A percentile compares a stretch with the other conserved stretches of the same genome.
Evolutionary conservation across 306 rosid genomes (phyloP).

Genomic region (Herpetospermum pedunculosum): DNA sequence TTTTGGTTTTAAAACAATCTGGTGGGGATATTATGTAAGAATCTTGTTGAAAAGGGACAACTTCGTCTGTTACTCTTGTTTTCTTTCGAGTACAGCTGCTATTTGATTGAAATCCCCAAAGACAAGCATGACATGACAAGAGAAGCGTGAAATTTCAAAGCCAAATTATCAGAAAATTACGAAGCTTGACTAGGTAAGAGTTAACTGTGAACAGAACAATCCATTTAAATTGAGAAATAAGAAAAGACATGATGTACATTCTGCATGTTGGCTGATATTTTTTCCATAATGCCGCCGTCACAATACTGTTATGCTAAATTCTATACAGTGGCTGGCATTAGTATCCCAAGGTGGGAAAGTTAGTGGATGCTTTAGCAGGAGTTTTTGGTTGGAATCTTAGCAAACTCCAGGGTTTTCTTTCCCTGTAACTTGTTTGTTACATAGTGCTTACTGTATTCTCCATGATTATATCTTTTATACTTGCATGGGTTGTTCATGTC

Average conservation of each 20-base stretch:
- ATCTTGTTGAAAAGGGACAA: slow-evolving; percentile 13
- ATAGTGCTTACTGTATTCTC: slow-evolving; percentile 82
- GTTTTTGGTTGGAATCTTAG: slow-evolving; percentile 37
- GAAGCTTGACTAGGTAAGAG: slow-evolving; percentile 11
- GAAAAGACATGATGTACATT: slow-evolving; percentile 16
- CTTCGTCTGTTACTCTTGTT: neutral
- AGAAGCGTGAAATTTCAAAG: slow-evolving; percentile 12
- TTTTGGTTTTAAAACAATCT: slow-evolving; percentile 13
- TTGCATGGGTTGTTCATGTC: slow-evolving; percentile 59
- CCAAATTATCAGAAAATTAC: slow-evolving; percentile 19
- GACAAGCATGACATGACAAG: slow-evolving; percentile 21
- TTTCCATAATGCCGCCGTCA: slow-evolving; percentile 12
- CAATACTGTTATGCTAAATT: neutral
- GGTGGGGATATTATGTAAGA: slow-evolving; percentile 16
- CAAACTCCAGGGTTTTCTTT: slow-evolving; percentile 71
- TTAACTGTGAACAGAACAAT: slow-evolving; percentile 16
- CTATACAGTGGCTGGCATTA: slow-evolving; percentile 13
- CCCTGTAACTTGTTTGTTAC: slow-evolving; percentile 87
- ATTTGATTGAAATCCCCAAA: slow-evolving; percentile 16
- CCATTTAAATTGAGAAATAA: slow-evolving; percentile 19
- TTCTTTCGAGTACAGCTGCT: slow-evolving; percentile 14
- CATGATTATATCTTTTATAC: slow-evolving; percentile 75
- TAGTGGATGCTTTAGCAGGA: slow-evolving; percentile 19
- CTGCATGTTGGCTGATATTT: slow-evolving; percentile 17
- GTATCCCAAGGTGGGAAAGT: slow-evolving; percentile 21